Evolutionary conservation across 2,329 filamentous ascomycete genomes (phyloP), one percentile per base, ranked within the genome.

Genomic region (Diaporthe aspalathi): DNA sequence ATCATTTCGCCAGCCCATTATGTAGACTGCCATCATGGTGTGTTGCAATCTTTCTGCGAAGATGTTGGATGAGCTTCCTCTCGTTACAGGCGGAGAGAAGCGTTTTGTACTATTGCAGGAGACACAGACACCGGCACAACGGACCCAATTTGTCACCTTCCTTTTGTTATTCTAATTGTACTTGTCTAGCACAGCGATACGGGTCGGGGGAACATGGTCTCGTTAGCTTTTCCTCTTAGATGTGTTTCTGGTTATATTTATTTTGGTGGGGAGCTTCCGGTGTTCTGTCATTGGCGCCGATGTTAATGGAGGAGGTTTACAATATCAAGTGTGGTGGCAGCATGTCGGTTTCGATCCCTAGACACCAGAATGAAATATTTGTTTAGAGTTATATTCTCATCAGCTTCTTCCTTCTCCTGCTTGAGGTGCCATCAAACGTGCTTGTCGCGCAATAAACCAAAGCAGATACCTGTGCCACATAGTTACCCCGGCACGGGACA

Each of bases 311-410:
- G 65, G 65, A 35, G 40, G 22, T 68, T 38, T 38, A 4, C 24
- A 27, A 45, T 54, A 43, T 20, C 50, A 24, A 52, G 40, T 24
- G 40, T 24, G 40, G 66, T 49, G n/a, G 60, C 60, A 63, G 32
- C 52, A 57, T 68, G 66, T 57, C 45, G 22, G 66, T 49, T 45
- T 50, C 40, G 38, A 43, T 50, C 57, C 53, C 16, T 68, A 49
- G 40, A 57, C 52, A 57, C 66, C 52, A 68, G 66, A 68, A 68
- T 68, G 66, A 57, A 40, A 57, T 40, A 57, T 2, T 11, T 49
- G 27, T 22, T 68, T 68, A 68, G 40, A 57, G 56, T 49, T 5
- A 32, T 4, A 45, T 11, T 11, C 5, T 22, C 11, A n/a, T 47
- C 17, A 16, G 16, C 8, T 6, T 24, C 29, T 8, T 50, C 12